Percentiles rank a stretch among this genome's conserved stretches.
These are phyloP conservation scores for Globisporangium spiculum DNA, from an alignment of 352 stramenopile genomes.

Conservation along the genomic window DNA sequence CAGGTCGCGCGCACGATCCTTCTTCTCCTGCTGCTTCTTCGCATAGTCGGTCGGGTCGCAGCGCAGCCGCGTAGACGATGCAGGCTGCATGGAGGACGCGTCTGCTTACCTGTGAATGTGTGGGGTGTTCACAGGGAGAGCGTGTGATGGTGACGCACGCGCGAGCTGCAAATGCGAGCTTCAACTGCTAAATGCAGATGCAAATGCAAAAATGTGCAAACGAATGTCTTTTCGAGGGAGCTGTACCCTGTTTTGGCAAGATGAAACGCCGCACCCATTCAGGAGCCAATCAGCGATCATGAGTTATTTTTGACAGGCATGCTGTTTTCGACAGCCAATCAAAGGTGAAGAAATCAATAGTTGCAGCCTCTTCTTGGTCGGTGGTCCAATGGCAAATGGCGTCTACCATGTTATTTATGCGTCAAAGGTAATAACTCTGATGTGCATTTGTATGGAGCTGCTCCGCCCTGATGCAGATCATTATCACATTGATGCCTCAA, in stretches of 20 bases:
- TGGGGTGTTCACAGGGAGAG: neutral
- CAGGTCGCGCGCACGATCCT: slow-evolving; percentile 71
- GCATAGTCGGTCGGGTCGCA: slow-evolving; percentile 82
- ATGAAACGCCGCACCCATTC: neutral
- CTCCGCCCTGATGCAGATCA: neutral
- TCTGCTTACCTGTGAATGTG: neutral
- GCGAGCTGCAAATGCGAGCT: neutral
- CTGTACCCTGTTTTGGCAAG: slow-evolving; percentile 1
- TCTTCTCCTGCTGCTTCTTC: slow-evolving; percentile 74
- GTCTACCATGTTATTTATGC: no score
- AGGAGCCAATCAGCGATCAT: neutral
- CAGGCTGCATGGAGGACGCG: neutral
- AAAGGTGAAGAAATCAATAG: neutral
- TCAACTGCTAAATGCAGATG: neutral
- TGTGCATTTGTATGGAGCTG: neutral
- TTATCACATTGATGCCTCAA: neutral
- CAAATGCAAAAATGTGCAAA: neutral
- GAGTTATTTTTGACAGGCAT: neutral
- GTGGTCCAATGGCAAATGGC: no score
- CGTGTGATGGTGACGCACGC: neutral
- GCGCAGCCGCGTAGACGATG: slow-evolving; percentile 45
- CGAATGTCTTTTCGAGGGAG: neutral
- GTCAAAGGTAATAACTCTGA: neutral
- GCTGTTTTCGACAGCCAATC: slow-evolving; percentile 7
- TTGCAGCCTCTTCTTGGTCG: no score